Base-by-base conservation (phyloP, 1,139 yeast genomes). In the Geotrichum phurueaensis region DNA sequence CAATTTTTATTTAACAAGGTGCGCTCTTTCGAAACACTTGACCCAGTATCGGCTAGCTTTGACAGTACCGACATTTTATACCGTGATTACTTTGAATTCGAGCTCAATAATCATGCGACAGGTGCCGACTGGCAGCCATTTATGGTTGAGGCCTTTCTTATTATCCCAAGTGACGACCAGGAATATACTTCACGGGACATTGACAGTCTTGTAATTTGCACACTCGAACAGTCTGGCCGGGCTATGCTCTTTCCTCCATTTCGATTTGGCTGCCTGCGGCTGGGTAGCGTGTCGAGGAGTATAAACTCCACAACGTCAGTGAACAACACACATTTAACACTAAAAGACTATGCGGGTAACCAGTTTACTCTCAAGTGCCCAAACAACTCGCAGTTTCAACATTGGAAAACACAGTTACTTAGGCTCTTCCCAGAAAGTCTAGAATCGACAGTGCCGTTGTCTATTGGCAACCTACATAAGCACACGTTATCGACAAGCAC, bases 181-280 rank as follows among this genome's bases (percentile, higher is more conserved):
- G 57, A 49, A 71, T 29, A 36, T 10, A 2, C 2, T 13, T 67
- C 36, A 65, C 45, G 12, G 3, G 10, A 12, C 2, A 67, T 4
- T 68, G 73, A 47, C 23, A 53, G 59, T 29, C 62, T 76, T 22
- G 78, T 75, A 1, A 63, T 76, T 23, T 75, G 78, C 62, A 68
- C 71, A 31, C 65, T 75, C 22, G 73, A 73, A 56, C 66, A 71
- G 50, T 66, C 75, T 4, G 77, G 76, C 5, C 66, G 76, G 53
- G 69, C 73, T 1, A 65, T 77, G 50, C 59, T 77, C 52, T 77
- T 76, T 63, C 73, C 75, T n/a, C 67, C 73, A 3, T 67, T 76
- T 50, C 69, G 73, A 36, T 60, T 63, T 3, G 71, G 71, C 23
- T 77, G 76, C 52, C 64, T 76, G n/a, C 39, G n/a, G 58, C 70